A percentile compares a stretch with the other conserved stretches of the same genome.
Evolutionary conservation across 1,284 basidiomycete genomes (phyloP).

Genomic region (Cryptococcus wingfieldii): DNA sequence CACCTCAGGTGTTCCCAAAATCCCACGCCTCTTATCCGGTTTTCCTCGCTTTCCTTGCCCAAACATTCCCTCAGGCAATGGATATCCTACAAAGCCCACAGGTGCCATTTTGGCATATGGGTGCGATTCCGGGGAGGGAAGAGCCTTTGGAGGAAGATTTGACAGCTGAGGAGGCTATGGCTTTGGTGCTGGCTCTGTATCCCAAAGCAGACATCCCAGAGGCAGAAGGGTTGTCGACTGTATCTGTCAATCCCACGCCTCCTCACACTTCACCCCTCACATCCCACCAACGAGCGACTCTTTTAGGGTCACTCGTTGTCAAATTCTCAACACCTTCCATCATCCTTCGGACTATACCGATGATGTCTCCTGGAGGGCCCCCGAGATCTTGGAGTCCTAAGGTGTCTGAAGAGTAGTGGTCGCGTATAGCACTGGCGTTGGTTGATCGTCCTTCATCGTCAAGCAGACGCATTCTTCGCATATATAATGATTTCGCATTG

Average conservation of each 20-base stretch:
- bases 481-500: no score
- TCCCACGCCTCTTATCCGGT: constrained; percentile 36
- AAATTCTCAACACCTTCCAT: constrained; percentile 48
- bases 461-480: no score
- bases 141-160: constrained; percentile 38
- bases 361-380: constrained; percentile 34
- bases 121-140: constrained; percentile 25
- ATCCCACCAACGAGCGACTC: constrained; percentile 38
- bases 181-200: constrained; percentile 43
- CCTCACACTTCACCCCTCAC: constrained; percentile 42
- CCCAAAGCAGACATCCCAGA: constrained; percentile 19
- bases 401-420: no score
- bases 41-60: constrained; percentile 33
- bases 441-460: no score
- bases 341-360: constrained; percentile 44
- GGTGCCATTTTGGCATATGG: constrained; percentile 40
- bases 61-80: constrained; percentile 39
- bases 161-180: constrained; percentile 42
- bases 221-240: constrained; percentile 9
- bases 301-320: constrained; percentile 39
- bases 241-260: constrained; percentile 37
- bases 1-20: constrained; percentile 40
- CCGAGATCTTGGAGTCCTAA: no score
- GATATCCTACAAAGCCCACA: constrained; percentile 34
- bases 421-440: no score